Percentiles rank a stretch among this genome's conserved stretches.
Evolutionary conservation across 148 eudicot genomes (phyloP).

Genomic region (Chenopodium berlandieri): DNA sequence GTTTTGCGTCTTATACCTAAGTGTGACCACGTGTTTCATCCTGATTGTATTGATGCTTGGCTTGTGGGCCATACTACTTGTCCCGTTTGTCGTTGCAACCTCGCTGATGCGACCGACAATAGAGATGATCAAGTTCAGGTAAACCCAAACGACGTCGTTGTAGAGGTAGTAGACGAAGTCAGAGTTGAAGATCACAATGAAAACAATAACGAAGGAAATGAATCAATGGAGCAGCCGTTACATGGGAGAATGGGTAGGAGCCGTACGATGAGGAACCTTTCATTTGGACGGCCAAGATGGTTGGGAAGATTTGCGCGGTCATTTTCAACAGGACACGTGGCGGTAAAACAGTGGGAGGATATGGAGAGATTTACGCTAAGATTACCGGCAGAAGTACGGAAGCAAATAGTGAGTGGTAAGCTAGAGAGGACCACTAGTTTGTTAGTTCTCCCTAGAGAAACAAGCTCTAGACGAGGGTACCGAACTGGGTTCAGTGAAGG

Average conservation of each 20-base stretch:
- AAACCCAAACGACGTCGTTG: constrained; percentile 12
- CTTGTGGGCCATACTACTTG: constrained; percentile 43
- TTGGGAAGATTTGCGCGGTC: constrained; percentile 39
- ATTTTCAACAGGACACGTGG: constrained; percentile 50
- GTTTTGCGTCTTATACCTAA: constrained; percentile 46
- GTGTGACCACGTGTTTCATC: constrained; percentile 56
- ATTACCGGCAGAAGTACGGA: constrained; percentile 40
- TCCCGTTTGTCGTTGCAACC: constrained; percentile 40
- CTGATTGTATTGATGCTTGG: constrained; percentile 55
- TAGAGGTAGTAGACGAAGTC: not conserved
- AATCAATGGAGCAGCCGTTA: constrained; percentile 32
- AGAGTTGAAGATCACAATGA: not conserved
- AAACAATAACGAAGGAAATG: constrained; percentile 4
- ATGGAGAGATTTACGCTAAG: constrained; percentile 42
- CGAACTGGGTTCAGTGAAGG: constrained; percentile 35
- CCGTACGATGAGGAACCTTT: constrained; percentile 30
- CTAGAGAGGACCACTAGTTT: constrained; percentile 40
- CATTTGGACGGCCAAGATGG: constrained; percentile 34
- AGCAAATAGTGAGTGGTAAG: constrained; percentile 35
- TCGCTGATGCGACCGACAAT: not conserved
- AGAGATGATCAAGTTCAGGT: not conserved
- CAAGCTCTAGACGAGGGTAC: constrained; percentile 22
- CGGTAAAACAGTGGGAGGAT: constrained; percentile 41
- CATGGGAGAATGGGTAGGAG: constrained; percentile 30
- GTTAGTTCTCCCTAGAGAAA: constrained; percentile 25